Evolutionary conservation across 176 grass and related monocot genomes (phyloP).

Genomic region (Neostapfia colusana): DNA sequence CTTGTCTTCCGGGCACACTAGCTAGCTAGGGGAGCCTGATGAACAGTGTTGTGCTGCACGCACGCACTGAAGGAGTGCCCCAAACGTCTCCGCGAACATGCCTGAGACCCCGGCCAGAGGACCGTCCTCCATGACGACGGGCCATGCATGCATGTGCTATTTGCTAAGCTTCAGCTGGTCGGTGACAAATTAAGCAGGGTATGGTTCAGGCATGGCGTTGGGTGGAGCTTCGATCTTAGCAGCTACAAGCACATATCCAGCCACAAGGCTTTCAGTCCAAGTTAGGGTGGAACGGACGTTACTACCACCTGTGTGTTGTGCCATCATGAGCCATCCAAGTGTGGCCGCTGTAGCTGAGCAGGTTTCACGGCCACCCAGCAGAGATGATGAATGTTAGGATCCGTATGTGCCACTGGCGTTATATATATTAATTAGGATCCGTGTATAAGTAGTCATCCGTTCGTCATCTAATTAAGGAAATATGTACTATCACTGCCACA

Average conservation of each 20-base stretch:
- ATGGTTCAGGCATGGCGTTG: not conserved
- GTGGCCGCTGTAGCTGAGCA: not conserved
- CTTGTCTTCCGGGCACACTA: conserved; percentile 63
- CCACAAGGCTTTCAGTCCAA: not conserved
- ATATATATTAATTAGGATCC: not conserved
- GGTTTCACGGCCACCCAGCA: not conserved
- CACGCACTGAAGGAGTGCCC: conserved; percentile 43
- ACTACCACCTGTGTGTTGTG: not conserved
- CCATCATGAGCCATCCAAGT: not conserved
- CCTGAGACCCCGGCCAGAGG: conserved; percentile 5
- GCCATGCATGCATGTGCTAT: conserved; percentile 32
- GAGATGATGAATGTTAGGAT: not conserved
- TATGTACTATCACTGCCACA: not conserved
- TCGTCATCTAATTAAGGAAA: not conserved
- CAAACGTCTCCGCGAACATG: conserved; percentile 46
- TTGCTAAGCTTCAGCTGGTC: too few relatives aligned
- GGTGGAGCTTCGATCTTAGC: not conserved
- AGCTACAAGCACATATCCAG: not conserved
- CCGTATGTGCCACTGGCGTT: not conserved
- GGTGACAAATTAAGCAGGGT: not conserved
- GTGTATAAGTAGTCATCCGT: not conserved
- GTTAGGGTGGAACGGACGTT: not conserved
- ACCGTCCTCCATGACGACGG: conserved; percentile 2
- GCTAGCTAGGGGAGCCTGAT: not conserved
- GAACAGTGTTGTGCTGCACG: conserved; percentile 20